Percentiles rank a stretch among this genome's conserved stretches.
phyloP scores from a whole-genome alignment of 2,329 filamentous ascomycete genomes.

The Xylaria digitata region DNA sequence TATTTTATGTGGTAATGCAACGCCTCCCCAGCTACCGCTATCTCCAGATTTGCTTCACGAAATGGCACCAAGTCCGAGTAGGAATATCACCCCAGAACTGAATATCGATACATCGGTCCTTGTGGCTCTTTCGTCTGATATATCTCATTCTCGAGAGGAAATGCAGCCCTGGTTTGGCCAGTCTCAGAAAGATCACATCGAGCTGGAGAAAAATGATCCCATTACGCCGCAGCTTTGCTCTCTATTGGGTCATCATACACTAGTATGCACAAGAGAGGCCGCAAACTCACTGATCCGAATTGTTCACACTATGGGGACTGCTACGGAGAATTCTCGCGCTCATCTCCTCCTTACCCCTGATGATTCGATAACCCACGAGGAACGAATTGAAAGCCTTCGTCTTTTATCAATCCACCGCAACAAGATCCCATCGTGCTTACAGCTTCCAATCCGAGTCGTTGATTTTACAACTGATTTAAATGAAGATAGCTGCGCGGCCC shows the following conservation, averaged over 20 bases:
- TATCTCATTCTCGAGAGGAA: constrained; percentile 66
- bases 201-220: constrained; percentile 70
- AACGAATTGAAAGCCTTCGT: constrained; percentile 49
- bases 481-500: constrained; percentile 46
- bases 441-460: constrained; percentile 69
- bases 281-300: constrained; percentile 75
- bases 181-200: constrained; percentile 72
- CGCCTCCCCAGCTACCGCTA: constrained; percentile 40
- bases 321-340: constrained; percentile 69
- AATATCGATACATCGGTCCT: constrained; percentile 78
- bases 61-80: constrained; percentile 48
- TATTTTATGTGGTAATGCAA: constrained; percentile 41
- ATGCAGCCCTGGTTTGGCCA: constrained; percentile 60
- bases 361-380: constrained; percentile 39
- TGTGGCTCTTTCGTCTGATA: constrained; percentile 78
- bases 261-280: constrained; percentile 76
- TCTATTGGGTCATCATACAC: constrained; percentile 63
- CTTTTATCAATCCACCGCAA: constrained; percentile 52
- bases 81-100: constrained; percentile 50
- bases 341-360: constrained; percentile 64
- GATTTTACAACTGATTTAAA: constrained; percentile 53
- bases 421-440: constrained; percentile 51
- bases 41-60: constrained; percentile 40
- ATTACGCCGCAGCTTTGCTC: constrained; percentile 72
- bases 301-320: constrained; percentile 71